Evolutionary conservation across 1,284 basidiomycete genomes (phyloP), one percentile per base, ranked within the genome.

Genomic region (Binderoboletus segoi): DNA sequence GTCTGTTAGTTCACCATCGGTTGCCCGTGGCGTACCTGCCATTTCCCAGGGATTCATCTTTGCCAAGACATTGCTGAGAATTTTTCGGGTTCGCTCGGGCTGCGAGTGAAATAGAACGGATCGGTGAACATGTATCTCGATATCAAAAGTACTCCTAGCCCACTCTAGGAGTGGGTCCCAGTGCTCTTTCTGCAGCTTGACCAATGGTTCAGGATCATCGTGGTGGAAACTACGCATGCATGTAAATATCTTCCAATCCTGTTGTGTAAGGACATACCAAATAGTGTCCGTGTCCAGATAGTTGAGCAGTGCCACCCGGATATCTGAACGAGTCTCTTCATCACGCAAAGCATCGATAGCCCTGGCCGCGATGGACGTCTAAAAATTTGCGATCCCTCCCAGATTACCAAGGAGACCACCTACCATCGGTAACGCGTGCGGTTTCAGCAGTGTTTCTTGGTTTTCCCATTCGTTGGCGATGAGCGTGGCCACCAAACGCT

Each of bases 241-340:
- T 48, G 32, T 61, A 45, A 63, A 57, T 43, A 42, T 20, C 37
- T 40, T 46, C 37, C 48, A 51, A 41, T 46, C 24, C 21, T 37
- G 47, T 18, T 28, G 12, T 28, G 41, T 18, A 45, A 26, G 42
- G 61, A 66, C 81, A 56, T 63, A 95, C 95, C 93, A 95, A 58
- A 99, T 86, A 0, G 97, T 96, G 71, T 99, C 97, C 3, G 96
- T 98, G 63, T 98, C 91, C 35, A 99, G 76, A 74, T 98, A 99
- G 61, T 87, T 84, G 50, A 98, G 71, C 45, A 99, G 73, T 21
- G 86, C 81, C n/a, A 82, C 80, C 32, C 84, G 81, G 28, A 96
- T 89, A 52, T 89, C 81, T n/a, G 73, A 69, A 8, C 88, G 79
- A 16, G 83, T 84, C 28, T 71, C 64, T 42, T 81, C 75, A 44